These are phyloP conservation scores for Uronychia setigera DNA, from an alignment of 73 alveolate species.

Conservation along the genomic window DNA sequence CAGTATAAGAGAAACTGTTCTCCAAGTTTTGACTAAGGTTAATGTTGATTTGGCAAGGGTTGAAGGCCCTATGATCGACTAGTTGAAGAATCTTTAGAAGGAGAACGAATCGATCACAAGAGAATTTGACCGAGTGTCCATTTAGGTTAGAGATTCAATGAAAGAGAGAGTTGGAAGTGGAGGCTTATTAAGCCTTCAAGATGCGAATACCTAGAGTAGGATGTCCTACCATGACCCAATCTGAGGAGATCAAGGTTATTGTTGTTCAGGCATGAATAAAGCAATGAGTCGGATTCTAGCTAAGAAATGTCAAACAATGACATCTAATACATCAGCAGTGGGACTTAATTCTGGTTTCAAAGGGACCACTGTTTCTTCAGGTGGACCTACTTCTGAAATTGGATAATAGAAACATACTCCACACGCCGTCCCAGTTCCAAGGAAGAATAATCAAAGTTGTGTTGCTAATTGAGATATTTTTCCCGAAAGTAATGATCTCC, in stretches of 20 bases:
- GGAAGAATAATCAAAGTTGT: neutral
- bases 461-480: neutral
- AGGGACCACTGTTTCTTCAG: neutral
- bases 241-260: neutral
- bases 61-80: constrained; percentile 30
- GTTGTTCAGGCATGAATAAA: neutral
- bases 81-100: constrained; percentile 12
- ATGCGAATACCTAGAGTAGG: constrained; percentile 5
- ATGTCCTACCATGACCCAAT: neutral
- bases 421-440: too few species aligned
- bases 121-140: constrained; percentile 22
- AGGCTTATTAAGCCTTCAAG: neutral
- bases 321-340: neutral
- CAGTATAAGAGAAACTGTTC: neutral
- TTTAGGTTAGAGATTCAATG: constrained; percentile 10
- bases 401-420: neutral
- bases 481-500: neutral
- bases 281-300: too few species aligned
- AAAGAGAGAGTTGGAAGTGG: neutral
- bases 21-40: neutral
- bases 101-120: constrained; percentile 21
- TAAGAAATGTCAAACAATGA: neutral
- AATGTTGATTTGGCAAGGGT: constrained; percentile 1
- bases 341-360: neutral
- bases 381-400: neutral